A percentile compares a stretch with the other conserved stretches of the same genome.
These are phyloP conservation scores for Phytophthora ramorum DNA, from an alignment of 352 stramenopile genomes.

Conservation along the genomic window DNA sequence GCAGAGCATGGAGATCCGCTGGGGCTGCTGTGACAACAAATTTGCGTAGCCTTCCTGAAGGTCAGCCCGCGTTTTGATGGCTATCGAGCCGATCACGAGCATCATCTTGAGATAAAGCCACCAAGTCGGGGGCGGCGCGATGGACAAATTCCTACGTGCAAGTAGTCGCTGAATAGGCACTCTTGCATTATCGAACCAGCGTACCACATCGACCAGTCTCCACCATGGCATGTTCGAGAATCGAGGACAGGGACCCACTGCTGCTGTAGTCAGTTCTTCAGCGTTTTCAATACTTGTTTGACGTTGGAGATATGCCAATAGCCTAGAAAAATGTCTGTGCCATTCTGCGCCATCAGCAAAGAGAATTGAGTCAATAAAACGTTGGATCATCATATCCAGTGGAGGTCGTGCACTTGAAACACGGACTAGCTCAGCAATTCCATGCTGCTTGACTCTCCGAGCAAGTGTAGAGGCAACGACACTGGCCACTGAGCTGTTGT, in stretches of 20 bases:
- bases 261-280: constrained; percentile 17
- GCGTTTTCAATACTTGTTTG: constrained; percentile 22
- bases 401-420: constrained; percentile 18
- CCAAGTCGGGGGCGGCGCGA: constrained; percentile 16
- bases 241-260: constrained; percentile 9
- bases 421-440: constrained; percentile 13
- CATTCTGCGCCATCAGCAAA: constrained; percentile 19
- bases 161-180: constrained; percentile 25
- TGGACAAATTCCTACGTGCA: constrained; percentile 19
- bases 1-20: constrained; percentile 30
- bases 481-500: constrained; percentile 1
- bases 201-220: constrained; percentile 11
- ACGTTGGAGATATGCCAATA: constrained; percentile 31
- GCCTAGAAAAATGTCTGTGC: constrained; percentile 16
- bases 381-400: constrained; percentile 26
- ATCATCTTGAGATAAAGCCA: constrained; percentile 31
- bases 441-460: constrained; percentile 24
- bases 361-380: constrained; percentile 27
- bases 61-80: constrained; percentile 25
- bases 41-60: constrained; percentile 23
- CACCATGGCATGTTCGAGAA: constrained; percentile 19
- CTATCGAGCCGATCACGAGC: constrained; percentile 22
- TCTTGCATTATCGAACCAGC: constrained; percentile 29
- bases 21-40: constrained; percentile 27
- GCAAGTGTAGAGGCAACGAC: constrained; percentile 6